phyloP scores from a whole-genome alignment of 2,329 filamentous ascomycete genomes.

The Neofusicoccum ribis region DNA sequence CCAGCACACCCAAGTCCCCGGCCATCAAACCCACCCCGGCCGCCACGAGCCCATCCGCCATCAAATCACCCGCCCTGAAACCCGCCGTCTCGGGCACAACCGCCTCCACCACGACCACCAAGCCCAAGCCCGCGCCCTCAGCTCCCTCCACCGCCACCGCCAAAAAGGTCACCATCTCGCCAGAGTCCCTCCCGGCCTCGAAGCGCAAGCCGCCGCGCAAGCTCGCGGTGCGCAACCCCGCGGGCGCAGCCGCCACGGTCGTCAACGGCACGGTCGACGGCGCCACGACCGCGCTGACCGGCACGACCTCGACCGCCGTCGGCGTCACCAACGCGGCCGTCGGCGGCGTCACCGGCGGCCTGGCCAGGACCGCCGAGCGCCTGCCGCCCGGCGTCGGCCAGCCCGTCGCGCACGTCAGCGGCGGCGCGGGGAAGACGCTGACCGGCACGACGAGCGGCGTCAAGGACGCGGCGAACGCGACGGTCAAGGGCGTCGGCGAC shows the following conservation, averaged over 20 bases:
- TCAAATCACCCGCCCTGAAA: constrained; percentile 24
- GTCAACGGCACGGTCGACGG: constrained; percentile 39
- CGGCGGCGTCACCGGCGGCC: constrained; percentile 37
- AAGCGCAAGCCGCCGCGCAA: constrained; percentile 1
- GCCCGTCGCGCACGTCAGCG: constrained; percentile 43
- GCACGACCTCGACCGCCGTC: constrained; percentile 40
- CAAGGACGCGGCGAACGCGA: constrained; percentile 42
- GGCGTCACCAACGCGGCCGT: constrained; percentile 38
- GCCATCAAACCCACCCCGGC: constrained; percentile 21
- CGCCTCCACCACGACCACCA: background rate
- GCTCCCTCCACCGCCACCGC: constrained; percentile 21
- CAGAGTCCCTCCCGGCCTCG: constrained; percentile 4
- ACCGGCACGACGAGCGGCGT: constrained; percentile 41
- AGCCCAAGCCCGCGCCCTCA: background rate
- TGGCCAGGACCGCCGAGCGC: constrained; percentile 40
- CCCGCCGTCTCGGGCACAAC: background rate
- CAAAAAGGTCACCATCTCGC: constrained; percentile 34
- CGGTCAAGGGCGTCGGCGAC: constrained; percentile 44
- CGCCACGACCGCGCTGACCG: constrained; percentile 37
- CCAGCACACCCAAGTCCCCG: constrained; percentile 8
- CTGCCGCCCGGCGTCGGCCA: constrained; percentile 36
- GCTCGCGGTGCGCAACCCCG: constrained; percentile 30
- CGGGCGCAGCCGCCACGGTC: constrained; percentile 35
- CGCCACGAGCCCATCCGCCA: constrained; percentile 25
- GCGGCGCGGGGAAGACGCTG: constrained; percentile 44